Conservation (phyloP, 257 asterid species). For the Solanum verrucosum region DNA sequence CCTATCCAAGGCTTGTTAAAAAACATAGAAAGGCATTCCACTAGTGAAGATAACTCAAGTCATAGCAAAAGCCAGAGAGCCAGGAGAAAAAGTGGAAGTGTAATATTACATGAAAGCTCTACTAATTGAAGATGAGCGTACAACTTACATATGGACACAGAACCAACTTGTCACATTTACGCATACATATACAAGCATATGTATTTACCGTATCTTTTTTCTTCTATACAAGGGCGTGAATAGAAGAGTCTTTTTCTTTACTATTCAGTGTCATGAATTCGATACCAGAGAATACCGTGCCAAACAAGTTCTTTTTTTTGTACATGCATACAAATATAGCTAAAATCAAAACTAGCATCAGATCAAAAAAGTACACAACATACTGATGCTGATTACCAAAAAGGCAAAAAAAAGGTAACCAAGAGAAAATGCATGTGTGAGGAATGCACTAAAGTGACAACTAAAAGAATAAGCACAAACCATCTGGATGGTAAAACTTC, state of each 20-base stretch:
- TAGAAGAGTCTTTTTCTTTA: not conserved
- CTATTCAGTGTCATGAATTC: not conserved
- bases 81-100: not conserved
- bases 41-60: not conserved
- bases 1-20: not conserved
- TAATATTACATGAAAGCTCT: not conserved
- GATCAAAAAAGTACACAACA: not conserved
- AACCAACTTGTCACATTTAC: not conserved
- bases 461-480: constrained; percentile 36
- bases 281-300: not conserved
- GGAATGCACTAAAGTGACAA: not conserved
- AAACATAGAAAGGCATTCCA: not conserved
- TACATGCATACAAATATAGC: not conserved
- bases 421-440: not conserved
- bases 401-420: not conserved
- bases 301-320: not conserved
- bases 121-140: not conserved
- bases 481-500: constrained; percentile 97
- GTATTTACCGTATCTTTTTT: not conserved
- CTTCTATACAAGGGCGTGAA: not conserved
- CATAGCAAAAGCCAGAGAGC: not conserved
- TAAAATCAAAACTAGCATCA: not conserved
- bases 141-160: not conserved
- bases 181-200: not conserved
- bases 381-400: not conserved